Evolutionary conservation across 805 yeast genomes (phyloP), one percentile per base, ranked within the genome.

Genomic region (Pichia eremophila): DNA sequence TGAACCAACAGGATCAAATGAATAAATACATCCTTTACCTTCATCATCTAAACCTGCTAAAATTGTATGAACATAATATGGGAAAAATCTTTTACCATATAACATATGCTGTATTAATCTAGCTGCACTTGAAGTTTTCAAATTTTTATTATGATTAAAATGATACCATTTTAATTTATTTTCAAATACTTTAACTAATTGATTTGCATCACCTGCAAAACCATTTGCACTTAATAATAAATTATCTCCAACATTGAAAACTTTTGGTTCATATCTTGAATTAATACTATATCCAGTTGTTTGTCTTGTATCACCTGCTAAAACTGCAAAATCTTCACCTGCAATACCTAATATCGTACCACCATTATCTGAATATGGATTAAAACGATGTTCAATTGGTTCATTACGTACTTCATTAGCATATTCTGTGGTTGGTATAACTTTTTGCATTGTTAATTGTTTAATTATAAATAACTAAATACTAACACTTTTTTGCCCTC

Each of bases 231-330:
- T 81, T 70, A 93, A 77, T 54, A 85, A 76, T 46, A 93, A 73
- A 61, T 85, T 76, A 65, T 91, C 97, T 44, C 97, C 98, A 50
- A 87, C 84, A 56, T 83, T 78, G 59, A 86, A 83, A 47, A 93
- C 85, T 66, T 88, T 90, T 40, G 95, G 93, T 65, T 87, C 93
- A 65, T 85, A 82, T 62, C 99, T 81, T 10, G 97, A 82, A 65
- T 93, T 89, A 65, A 93, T 93, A 53, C 86, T 81, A 69, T 89
- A 93, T 22, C 97, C 99, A 18, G 85, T 82, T 6, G 95, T 87
- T 61, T 85, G 95, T 72, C 99, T 83, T n/a, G 99, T 93, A 66
- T 93, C 99, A 41, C 98, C 98, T 0, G 99, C 99, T 51, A 93
- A 73, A 35, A 93, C 93, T 18, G 96, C 96, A 61, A 89, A 93